Base-by-base conservation (phyloP, 164 flowering plant species). In the Stephania cephalantha region DNA sequence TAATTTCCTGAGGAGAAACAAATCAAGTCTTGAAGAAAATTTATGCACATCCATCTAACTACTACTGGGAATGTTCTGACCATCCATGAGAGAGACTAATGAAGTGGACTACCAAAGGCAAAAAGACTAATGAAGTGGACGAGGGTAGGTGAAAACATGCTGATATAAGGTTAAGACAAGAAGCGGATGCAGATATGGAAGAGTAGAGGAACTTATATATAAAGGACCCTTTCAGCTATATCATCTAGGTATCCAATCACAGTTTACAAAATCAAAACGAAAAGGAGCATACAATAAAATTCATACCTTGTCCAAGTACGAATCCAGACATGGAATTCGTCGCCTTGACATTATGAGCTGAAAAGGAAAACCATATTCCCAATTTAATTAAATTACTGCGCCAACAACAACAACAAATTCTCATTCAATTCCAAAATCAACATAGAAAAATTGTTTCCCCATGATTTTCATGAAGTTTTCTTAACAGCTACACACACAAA, bases 301-400 rank as follows among this genome's bases (percentile, higher is more conserved):
- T 18, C 78, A 70, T 68, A 95, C 99, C 98, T 94, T 96, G 75
- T 96, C 99, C 70, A 96, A 79, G 74, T 89, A 96, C 53, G 98
- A 96, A 82, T 96, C 99, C 89, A 94, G 83, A 82, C 99, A 96
- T 71, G 99, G 99, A 79, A 96, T 90, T 74, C 99, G 82, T 69
- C 99, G 83, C 35, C 97, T 90, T 31, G 98, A 92, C 99, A 96
- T 96, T 50, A 86, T 82, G 46, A 96, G 94, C 98, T 96, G 94
- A 73, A 81, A 75, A 75, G 68, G 70, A 74, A 77, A 79, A 74
- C 55, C 75, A 71, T 45, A 46, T 70, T 8, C 22, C 5, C 25
- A 18, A 2, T 7, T 61, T n/a, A n/a, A 61, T 7, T 7, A 61
- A 61, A 17, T 61, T 18, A 50, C 55, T 50, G 53, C 6, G 55